A percentile compares a stretch with the other conserved stretches of the same genome.
These are phyloP conservation scores for Dendrobium chrysotoxum DNA, from an alignment of 106 monocot species.

Conservation along the genomic window DNA sequence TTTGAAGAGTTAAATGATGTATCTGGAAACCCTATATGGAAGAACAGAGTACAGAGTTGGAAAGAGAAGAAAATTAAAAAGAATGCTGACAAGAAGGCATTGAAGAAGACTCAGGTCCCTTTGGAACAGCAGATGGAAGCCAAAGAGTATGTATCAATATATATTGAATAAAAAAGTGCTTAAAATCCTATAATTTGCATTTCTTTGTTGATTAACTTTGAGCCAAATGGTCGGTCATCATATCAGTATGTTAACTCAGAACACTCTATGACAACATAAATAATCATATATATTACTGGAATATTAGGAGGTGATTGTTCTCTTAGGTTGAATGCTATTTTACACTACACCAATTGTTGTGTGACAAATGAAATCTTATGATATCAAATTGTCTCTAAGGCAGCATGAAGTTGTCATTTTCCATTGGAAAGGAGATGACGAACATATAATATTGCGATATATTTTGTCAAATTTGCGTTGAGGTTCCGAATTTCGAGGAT, in stretches of 20 bases:
- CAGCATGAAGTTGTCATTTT: background rate
- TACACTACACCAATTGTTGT: too few species aligned
- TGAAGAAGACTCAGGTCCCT: slow-evolving; percentile 47
- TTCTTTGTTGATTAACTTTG: background rate
- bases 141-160: slow-evolving; percentile 46
- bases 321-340: background rate
- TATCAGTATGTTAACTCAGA: background rate
- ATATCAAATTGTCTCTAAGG: too few species aligned
- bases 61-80: slow-evolving; percentile 81
- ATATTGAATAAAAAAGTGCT: background rate
- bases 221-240: background rate
- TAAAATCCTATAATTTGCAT: background rate
- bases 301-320: background rate
- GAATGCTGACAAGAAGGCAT: slow-evolving; percentile 39
- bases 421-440: background rate
- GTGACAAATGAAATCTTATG: too few species aligned
- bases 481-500: background rate
- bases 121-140: slow-evolving; percentile 72
- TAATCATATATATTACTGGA: background rate
- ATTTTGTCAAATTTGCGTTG: background rate
- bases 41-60: slow-evolving; percentile 92
- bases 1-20: slow-evolving; percentile 60
- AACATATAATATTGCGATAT: background rate
- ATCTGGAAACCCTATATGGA: slow-evolving; percentile 86
- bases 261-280: background rate